phyloP scores from a whole-genome alignment of 495 filamentous ascomycete species.

The Cercophora sp. region DNA sequence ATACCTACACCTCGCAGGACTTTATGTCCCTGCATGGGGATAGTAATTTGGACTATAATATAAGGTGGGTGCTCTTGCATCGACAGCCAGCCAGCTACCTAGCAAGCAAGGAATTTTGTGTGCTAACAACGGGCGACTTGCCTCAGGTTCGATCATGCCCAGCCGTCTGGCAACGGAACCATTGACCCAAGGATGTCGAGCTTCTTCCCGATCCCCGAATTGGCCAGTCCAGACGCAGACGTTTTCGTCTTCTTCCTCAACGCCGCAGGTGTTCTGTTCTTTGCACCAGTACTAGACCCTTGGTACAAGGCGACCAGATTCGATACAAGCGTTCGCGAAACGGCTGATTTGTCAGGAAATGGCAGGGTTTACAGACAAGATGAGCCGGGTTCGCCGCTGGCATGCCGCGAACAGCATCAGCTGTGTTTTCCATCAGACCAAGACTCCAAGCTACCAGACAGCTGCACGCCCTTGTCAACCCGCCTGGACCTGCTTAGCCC shows the following conservation, averaged over 20 bases:
- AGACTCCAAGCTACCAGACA: background rate
- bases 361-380: background rate
- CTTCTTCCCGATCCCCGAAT: constrained; percentile 2
- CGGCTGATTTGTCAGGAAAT: background rate
- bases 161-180: background rate
- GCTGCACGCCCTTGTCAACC: background rate
- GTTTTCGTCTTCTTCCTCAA: constrained; percentile 1
- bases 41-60: background rate
- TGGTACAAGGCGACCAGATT: background rate
- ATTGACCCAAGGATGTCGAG: background rate
- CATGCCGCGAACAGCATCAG: background rate
- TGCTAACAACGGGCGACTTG: too few relatives aligned
- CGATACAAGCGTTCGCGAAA: background rate
- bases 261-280: background rate
- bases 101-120: too few relatives aligned
- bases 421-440: background rate
- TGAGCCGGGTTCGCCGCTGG: background rate
- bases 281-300: background rate
- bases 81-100: background rate
- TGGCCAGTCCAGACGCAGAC: background rate
- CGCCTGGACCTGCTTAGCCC: background rate
- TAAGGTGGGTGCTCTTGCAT: background rate
- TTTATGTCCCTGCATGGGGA: background rate
- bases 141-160: too few relatives aligned
- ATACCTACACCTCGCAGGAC: constrained; percentile 2